Evolutionary conservation across 441 rosid species (phyloP).

Genomic region (Populus hybrid): DNA sequence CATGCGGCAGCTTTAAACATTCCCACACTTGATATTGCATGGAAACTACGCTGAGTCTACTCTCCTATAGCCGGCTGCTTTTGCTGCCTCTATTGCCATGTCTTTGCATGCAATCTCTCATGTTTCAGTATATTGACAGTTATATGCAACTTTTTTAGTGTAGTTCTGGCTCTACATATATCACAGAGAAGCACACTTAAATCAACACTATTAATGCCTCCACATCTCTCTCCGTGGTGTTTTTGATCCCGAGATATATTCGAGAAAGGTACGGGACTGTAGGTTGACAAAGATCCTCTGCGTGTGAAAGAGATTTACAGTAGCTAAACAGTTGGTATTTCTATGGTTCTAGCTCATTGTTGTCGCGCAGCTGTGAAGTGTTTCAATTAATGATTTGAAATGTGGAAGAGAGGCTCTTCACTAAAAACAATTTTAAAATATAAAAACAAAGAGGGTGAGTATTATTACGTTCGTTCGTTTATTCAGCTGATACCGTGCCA

Average conservation of each 20-base stretch:
- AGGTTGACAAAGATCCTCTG: slow-evolving; percentile 42
- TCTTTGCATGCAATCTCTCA: slow-evolving; percentile 13
- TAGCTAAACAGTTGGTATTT: slow-evolving; percentile 5
- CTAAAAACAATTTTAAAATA: too few relatives aligned
- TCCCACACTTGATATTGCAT: slow-evolving; percentile 29
- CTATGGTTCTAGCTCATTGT: slow-evolving; percentile 4
- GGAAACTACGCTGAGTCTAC: slow-evolving; percentile 31
- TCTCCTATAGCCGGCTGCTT: slow-evolving; percentile 32
- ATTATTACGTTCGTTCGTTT: too few relatives aligned
- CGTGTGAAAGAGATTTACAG: slow-evolving; percentile 15
- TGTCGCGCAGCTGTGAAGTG: background rate
- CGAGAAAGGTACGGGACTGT: slow-evolving; percentile 44
- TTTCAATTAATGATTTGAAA: background rate
- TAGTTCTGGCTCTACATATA: slow-evolving; percentile 22
- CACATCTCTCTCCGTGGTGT: background rate
- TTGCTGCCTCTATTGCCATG: slow-evolving; percentile 4
- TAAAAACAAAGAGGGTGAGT: too few relatives aligned
- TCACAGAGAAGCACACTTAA: background rate
- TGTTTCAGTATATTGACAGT: slow-evolving; percentile 24
- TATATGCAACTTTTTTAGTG: slow-evolving; percentile 35
- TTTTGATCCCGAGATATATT: slow-evolving; percentile 50
- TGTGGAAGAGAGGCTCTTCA: background rate
- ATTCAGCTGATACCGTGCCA: background rate
- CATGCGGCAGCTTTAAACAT: slow-evolving; percentile 50
- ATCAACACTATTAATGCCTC: background rate